Percentiles rank a stretch among this genome's conserved stretches.
phyloP scores from a whole-genome alignment of 2,329 filamentous ascomycete genomes.

The Fusarium duplospermum region DNA sequence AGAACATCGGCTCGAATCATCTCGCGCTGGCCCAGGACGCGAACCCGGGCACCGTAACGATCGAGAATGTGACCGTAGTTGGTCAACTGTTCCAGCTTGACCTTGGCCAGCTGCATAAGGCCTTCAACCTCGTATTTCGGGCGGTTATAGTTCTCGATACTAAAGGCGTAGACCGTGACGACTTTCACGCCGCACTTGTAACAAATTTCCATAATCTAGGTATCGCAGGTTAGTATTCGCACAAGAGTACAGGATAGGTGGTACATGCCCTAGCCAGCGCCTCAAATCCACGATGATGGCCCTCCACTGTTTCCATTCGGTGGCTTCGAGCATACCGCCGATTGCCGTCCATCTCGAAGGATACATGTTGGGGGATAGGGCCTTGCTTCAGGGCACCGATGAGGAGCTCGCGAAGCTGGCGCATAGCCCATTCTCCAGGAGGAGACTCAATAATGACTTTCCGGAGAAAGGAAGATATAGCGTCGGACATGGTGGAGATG shows the following conservation, averaged over 20 bases:
- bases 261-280: slow-evolving; percentile 82
- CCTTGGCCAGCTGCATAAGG: slow-evolving; percentile 96
- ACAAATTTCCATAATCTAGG: slow-evolving; percentile 91
- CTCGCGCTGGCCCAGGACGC: slow-evolving; percentile 85
- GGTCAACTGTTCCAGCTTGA: slow-evolving; percentile 90
- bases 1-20: slow-evolving; percentile 89
- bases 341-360: slow-evolving; percentile 99
- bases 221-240: slow-evolving; percentile 11
- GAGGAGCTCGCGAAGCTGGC: slow-evolving; percentile 82
- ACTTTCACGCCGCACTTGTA: slow-evolving; percentile 98
- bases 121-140: slow-evolving; percentile 97
- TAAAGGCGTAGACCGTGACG: slow-evolving; percentile 98
- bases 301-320: slow-evolving; percentile 95
- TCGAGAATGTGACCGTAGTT: slow-evolving; percentile 95
- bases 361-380: slow-evolving; percentile 92
- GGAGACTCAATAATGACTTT: slow-evolving; percentile 88
- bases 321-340: slow-evolving; percentile 89
- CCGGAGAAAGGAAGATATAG: slow-evolving; percentile 61
- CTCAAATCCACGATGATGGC: slow-evolving; percentile 95
- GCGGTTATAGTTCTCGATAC: slow-evolving; percentile 98
- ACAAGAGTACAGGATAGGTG: slow-evolving; percentile 53
- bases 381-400: slow-evolving; percentile 92
- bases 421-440: slow-evolving; percentile 89
- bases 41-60: slow-evolving; percentile 88
- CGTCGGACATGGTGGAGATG: slow-evolving; percentile 60